Evolutionary conservation across 345 rosid species (phyloP), one percentile per base, ranked within the genome.

Genomic region (Eucalyptus guilfoylei): DNA sequence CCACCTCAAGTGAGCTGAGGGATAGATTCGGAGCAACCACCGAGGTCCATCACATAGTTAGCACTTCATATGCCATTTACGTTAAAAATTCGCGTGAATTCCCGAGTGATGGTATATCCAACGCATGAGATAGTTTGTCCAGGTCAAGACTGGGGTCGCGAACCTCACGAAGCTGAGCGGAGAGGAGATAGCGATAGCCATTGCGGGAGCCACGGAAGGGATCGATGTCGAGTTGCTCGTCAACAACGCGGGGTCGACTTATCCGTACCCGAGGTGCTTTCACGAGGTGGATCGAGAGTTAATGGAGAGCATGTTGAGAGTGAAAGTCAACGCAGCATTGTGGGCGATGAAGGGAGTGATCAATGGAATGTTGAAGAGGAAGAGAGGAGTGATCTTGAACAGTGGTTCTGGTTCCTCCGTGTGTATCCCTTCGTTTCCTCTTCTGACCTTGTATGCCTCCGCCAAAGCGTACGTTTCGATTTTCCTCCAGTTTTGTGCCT

Each of bases 381-480:
- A 91, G 80, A 94, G 91, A 89, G 93, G 96, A 15, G 95, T 94
- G 1, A 91, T 95, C 3, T 90, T 94, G 2, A 94, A 93, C 60
- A 89, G 94, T 4, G 95, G 94, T 9, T 94, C 95, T 40, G 94
- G 81, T 30, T 91, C 96, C 8, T 87, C 92, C 1, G 89, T 88
- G 37, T 14, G n/a, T 28, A 14, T 64, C 19, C 16, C 7, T 88
- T 14, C 9, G 12, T 92, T 26, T 64, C 94, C 87, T 11, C 40
- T 81, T 89, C 93, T 0, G 89, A 37, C 85, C 95, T 93, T 92
- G 42, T 94, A 93, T 88, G 91, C 94, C 49, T 87, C 94, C 5
- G 72, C 94, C 15, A 95, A 94, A 94, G 94, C 93, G 93, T 94
- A 92, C 85, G 93, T 34, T 50, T 50, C 23, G 23, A 17, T 17